Evolutionary conservation across 208 protist species (phyloP).

Genomic region (Leishmania tarentolae): DNA sequence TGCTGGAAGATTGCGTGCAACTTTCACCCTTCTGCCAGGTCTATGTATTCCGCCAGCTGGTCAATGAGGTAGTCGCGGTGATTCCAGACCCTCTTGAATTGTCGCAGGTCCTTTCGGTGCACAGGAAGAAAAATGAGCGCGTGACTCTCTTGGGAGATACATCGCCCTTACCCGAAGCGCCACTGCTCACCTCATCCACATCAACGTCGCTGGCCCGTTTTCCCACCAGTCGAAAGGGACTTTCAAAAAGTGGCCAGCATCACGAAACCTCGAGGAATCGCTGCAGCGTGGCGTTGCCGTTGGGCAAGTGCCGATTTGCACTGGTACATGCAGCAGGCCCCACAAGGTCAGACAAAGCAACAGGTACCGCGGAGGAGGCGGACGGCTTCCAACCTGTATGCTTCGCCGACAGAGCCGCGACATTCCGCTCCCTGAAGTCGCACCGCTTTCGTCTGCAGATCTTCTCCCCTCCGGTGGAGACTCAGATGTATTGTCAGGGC

Average conservation of each 20-base stretch:
- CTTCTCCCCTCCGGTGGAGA: conserved; percentile 10
- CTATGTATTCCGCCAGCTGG: conserved; percentile 65
- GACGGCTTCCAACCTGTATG: no score
- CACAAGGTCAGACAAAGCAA: neutral
- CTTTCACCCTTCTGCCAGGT: conserved; percentile 63
- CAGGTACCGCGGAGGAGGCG: neutral
- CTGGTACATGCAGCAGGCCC: no score
- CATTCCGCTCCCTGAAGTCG: conserved; percentile 6
- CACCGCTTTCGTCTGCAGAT: conserved; percentile 28
- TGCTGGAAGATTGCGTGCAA: conserved; percentile 50
- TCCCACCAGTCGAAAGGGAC: neutral
- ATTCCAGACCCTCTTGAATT: conserved; percentile 5
- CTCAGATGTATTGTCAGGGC: neutral
- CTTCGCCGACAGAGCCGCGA: no score
- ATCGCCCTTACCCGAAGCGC: neutral
- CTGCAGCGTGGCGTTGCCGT: neutral
- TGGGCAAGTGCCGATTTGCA: neutral
- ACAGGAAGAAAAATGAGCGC: neutral
- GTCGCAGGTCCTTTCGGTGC: neutral
- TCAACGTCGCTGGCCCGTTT: neutral
- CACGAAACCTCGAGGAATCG: neutral
- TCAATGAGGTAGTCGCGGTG: neutral
- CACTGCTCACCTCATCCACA: neutral
- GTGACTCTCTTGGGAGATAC: neutral
- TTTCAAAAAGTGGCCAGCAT: neutral